phyloP scores from a whole-genome alignment of 768 basidiomycete genomes.

The Pleurotus tuber-regium region DNA sequence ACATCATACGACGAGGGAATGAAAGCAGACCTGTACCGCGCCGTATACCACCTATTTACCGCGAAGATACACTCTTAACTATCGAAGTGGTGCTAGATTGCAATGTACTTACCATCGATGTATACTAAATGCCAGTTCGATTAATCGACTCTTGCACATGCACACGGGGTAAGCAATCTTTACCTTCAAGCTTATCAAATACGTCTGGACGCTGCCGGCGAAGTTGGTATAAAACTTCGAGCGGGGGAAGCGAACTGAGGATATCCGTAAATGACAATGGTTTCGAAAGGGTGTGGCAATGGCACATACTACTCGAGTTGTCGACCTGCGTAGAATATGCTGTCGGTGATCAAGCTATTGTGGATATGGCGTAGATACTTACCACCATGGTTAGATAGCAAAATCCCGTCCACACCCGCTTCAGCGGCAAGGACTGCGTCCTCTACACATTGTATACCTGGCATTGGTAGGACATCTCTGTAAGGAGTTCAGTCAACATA shows the following conservation, averaged over 20 bases:
- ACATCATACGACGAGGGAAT: constrained; percentile 4
- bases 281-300: neutral
- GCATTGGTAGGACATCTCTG: no score
- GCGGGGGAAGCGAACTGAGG: constrained; percentile 65
- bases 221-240: constrained; percentile 76
- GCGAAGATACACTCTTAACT: neutral
- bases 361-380: constrained; percentile 16
- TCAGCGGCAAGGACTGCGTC: constrained; percentile 86
- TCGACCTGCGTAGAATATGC: constrained; percentile 45
- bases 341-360: neutral
- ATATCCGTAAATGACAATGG: constrained; percentile 17
- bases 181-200: constrained; percentile 69
- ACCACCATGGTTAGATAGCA: constrained; percentile 93
- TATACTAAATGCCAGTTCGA: constrained; percentile 51
- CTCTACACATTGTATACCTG: constrained; percentile 77
- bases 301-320: constrained; percentile 74
- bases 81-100: neutral
- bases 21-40: constrained; percentile 79
- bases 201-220: constrained; percentile 73
- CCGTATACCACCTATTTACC: constrained; percentile 60
- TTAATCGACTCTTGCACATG: constrained; percentile 10
- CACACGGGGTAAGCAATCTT: constrained; percentile 8
- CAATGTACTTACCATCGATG: constrained; percentile 61
- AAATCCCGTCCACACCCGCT: constrained; percentile 82
- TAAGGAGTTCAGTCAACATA: no score